A percentile compares a stretch with the other conserved stretches of the same genome.
These are phyloP conservation scores for Marvania coccoides DNA, from an alignment of 139 green algal genomes.

Conservation along the genomic window DNA sequence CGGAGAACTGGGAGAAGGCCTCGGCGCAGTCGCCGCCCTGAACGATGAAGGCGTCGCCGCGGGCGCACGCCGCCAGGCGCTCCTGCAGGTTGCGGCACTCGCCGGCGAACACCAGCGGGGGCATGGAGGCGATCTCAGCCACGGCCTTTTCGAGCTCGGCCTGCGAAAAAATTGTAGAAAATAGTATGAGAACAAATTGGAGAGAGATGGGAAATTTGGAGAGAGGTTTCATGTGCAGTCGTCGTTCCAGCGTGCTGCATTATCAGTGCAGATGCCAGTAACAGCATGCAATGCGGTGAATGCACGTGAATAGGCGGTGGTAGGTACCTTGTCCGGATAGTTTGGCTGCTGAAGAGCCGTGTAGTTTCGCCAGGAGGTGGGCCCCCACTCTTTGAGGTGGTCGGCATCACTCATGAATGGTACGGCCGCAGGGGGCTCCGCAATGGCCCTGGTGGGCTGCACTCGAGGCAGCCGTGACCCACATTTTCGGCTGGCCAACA, in stretches of 20 bases:
- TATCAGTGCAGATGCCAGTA: neutral
- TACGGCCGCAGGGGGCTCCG: slow-evolving; percentile 21
- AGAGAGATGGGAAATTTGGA: neutral
- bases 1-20: slow-evolving; percentile 89
- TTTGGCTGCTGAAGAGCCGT: slow-evolving; percentile 64
- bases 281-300: slow-evolving; percentile 66
- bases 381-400: slow-evolving; percentile 37
- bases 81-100: slow-evolving; percentile 89
- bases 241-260: neutral
- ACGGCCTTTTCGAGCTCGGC: slow-evolving; percentile 46
- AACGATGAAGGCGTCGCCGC: slow-evolving; percentile 78
- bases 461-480: neutral
- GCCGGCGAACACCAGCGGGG: slow-evolving; percentile 96
- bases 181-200: neutral
- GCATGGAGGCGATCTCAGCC: slow-evolving; percentile 62
- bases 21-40: slow-evolving; percentile 95
- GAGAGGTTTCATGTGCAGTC: neutral
- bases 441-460: slow-evolving; percentile 14
- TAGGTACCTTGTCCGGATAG: slow-evolving; percentile 55
- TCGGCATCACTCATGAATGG: slow-evolving; percentile 34
- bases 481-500: neutral
- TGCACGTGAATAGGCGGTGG: slow-evolving; percentile 41
- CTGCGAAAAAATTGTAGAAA: slow-evolving; percentile 4
- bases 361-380: slow-evolving; percentile 46
- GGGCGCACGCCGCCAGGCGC: slow-evolving; percentile 69